These are phyloP conservation scores for Hortiboletus campestris DNA, from an alignment of 768 basidiomycete species.

Conservation along the genomic window DNA sequence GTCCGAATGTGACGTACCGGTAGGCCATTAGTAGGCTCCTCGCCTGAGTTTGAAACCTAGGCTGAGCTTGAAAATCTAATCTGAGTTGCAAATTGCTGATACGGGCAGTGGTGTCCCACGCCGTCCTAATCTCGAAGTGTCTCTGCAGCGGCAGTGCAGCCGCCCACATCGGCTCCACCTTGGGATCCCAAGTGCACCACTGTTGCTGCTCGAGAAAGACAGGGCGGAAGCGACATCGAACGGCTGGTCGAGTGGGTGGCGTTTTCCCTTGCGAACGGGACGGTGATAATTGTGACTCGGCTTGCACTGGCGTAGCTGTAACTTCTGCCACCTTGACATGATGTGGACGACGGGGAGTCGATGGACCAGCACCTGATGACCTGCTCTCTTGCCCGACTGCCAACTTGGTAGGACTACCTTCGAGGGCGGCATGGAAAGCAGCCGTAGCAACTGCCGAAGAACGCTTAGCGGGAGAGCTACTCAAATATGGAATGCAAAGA, in stretches of 20 bases:
- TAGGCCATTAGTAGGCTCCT: too few species aligned
- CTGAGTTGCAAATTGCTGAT: too few species aligned
- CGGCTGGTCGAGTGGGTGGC: conserved; percentile 7
- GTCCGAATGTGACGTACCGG: too few species aligned
- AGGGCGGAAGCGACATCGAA: conserved; percentile 45
- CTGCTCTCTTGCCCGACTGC: neutral
- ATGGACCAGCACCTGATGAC: conserved; percentile 16
- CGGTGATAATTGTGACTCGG: conserved; percentile 26
- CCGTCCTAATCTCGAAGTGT: neutral
- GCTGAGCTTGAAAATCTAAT: too few species aligned
- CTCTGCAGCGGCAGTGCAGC: conserved; percentile 14
- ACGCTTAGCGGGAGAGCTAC: conserved; percentile 9
- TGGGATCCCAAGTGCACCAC: conserved; percentile 45
- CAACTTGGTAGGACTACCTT: conserved; percentile 6
- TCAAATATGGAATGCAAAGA: neutral
- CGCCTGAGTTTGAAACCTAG: too few species aligned
- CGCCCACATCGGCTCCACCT: conserved; percentile 28
- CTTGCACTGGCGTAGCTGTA: conserved; percentile 6
- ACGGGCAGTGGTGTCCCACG: too few species aligned
- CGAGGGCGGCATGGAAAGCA: conserved; percentile 22
- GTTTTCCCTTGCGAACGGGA: conserved; percentile 13
- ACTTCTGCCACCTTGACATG: conserved; percentile 4
- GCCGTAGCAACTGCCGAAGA: neutral
- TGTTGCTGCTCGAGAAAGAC: conserved; percentile 50
- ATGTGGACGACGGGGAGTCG: conserved; percentile 23